phyloP scores from a whole-genome alignment of 768 basidiomycete genomes.

The Rhizopogon sp. region DNA sequence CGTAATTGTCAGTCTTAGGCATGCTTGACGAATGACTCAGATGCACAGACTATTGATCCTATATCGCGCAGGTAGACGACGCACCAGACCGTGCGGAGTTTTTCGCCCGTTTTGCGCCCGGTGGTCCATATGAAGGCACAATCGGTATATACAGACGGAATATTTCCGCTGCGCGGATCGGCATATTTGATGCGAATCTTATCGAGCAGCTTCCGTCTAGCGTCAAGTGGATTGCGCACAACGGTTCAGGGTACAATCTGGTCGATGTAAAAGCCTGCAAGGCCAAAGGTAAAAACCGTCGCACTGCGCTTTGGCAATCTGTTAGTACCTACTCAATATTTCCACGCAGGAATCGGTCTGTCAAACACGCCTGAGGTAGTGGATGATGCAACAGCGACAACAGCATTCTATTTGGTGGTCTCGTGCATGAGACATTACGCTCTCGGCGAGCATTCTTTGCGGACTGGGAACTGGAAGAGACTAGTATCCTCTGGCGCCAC shows the following conservation, averaged over 20 bases:
- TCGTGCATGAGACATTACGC: conserved; percentile 68
- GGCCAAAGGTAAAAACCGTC: conserved; percentile 45
- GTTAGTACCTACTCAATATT: neutral
- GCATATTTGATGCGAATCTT: conserved; percentile 45
- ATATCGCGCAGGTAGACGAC: conserved; percentile 28
- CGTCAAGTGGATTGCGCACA: conserved; percentile 82
- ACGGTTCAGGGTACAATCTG: conserved; percentile 84
- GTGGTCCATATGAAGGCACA: conserved; percentile 44
- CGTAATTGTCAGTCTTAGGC: conserved; percentile 54
- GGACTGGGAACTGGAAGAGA: neutral
- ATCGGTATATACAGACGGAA: conserved; percentile 50
- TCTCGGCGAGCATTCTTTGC: conserved; percentile 42
- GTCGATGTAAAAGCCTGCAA: conserved; percentile 74
- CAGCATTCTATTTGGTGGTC: conserved; percentile 72
- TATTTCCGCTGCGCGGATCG: conserved; percentile 37
- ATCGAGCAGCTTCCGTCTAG: conserved; percentile 55
- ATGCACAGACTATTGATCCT: neutral
- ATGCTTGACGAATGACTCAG: neutral
- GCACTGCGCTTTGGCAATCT: neutral
- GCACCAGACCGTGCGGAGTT: conserved; percentile 41
- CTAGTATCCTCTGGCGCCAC: conserved; percentile 34
- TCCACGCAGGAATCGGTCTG: conserved; percentile 53
- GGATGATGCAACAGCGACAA: conserved; percentile 82
- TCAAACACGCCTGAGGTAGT: conserved; percentile 85
- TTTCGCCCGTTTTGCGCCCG: conserved; percentile 33